These are phyloP conservation scores for Peronospora farinosa DNA, from an alignment of 352 stramenopile species.

Conservation along the genomic window DNA sequence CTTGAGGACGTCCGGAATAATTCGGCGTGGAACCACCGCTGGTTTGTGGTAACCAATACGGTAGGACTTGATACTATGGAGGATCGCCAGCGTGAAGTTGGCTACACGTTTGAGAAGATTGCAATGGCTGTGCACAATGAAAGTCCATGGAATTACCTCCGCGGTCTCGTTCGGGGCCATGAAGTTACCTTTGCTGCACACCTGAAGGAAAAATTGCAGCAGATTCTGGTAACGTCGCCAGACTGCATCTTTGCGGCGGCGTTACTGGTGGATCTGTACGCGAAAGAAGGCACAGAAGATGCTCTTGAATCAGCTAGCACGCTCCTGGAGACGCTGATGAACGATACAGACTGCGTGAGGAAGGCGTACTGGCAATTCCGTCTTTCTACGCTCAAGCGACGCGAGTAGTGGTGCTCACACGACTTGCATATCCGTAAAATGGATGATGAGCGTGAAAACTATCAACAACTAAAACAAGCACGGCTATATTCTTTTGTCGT, in stretches of 20 bases:
- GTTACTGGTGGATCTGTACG: constrained; percentile 68
- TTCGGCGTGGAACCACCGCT: constrained; percentile 88
- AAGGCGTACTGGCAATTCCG: constrained; percentile 73
- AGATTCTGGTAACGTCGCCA: constrained; percentile 32
- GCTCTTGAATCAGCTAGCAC: constrained; percentile 38
- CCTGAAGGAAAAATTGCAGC: constrained; percentile 39
- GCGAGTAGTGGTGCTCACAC: constrained; percentile 7
- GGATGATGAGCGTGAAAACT: constrained; percentile 3
- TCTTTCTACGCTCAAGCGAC: constrained; percentile 39
- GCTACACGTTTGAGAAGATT: constrained; percentile 70
- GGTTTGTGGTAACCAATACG: constrained; percentile 73
- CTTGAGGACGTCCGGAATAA: constrained; percentile 94
- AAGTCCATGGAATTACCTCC: constrained; percentile 89
- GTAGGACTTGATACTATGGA: constrained; percentile 24
- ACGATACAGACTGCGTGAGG: constrained; percentile 65
- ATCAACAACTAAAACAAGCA: constrained; percentile 26
- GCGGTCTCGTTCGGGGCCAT: constrained; percentile 53
- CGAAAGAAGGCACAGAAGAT: constrained; percentile 39
- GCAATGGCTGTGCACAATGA: constrained; percentile 80
- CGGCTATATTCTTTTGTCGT: constrained; percentile 26
- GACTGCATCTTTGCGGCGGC: constrained; percentile 70
- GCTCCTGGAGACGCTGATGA: constrained; percentile 61
- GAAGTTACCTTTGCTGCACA: constrained; percentile 35
- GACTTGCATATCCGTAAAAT: constrained; percentile 1
- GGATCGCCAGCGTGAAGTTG: constrained; percentile 55